phyloP scores from a whole-genome alignment of 1,139 yeast genomes.

The Blastobotrys persicus region DNA sequence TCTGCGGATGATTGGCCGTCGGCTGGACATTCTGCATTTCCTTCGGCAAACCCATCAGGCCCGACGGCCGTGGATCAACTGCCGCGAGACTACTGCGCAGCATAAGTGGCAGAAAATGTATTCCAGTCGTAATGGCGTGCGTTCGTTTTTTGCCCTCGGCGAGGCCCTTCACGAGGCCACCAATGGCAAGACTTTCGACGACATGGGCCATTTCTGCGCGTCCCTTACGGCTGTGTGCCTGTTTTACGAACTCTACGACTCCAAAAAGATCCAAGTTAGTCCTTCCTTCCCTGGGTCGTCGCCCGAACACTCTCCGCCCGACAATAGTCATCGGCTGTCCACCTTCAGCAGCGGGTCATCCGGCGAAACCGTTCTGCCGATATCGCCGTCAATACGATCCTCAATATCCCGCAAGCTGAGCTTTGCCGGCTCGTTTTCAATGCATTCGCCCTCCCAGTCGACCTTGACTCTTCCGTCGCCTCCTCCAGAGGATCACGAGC shows the following conservation, averaged over 20 bases:
- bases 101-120: constrained; percentile 15
- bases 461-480: constrained; percentile 2
- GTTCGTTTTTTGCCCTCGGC: constrained; percentile 15
- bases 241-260: constrained; percentile 19
- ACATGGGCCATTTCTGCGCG: constrained; percentile 16
- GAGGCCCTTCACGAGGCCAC: constrained; percentile 12
- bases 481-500: constrained; percentile 1
- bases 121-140: constrained; percentile 9
- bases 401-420: constrained; percentile 8
- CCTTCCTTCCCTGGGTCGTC: no score
- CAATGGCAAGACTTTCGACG: constrained; percentile 12
- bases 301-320: no score
- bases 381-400: constrained; percentile 1
- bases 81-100: constrained; percentile 11
- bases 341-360: background rate
- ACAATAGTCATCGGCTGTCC: background rate
- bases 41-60: constrained; percentile 18
- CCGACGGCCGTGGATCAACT: constrained; percentile 18
- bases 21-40: constrained; percentile 12
- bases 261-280: no score
- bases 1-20: constrained; percentile 10
- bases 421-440: background rate
- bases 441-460: background rate
- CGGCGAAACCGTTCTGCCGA: background rate
- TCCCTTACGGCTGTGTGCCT: constrained; percentile 18